Conservation (phyloP, 2,329 filamentous ascomycete genomes). For the Metarhizium sp. region DNA sequence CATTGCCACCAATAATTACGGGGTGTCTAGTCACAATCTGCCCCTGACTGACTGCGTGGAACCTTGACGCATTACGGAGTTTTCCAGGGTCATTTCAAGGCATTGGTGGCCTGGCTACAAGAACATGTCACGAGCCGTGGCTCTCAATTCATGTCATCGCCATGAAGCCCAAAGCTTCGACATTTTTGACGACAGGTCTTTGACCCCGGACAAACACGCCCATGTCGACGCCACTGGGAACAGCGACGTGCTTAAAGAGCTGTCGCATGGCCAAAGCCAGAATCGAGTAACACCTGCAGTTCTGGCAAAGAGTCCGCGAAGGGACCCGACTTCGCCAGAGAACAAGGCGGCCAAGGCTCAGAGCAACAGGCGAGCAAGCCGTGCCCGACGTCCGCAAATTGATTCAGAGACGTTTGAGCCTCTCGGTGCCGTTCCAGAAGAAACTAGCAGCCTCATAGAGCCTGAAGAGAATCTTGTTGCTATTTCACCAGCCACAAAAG, state of each 20-base stretch:
- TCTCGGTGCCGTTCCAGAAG: slow-evolving; percentile 22
- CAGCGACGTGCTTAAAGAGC: slow-evolving; percentile 4
- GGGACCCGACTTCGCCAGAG: slow-evolving; percentile 3
- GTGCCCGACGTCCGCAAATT: slow-evolving; percentile 19
- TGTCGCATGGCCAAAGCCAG: slow-evolving; percentile 4
- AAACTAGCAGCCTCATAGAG: slow-evolving; percentile 10
- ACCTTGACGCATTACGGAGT: not conserved
- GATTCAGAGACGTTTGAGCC: slow-evolving; percentile 24
- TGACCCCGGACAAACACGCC: not conserved
- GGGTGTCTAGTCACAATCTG: not conserved
- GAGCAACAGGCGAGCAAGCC: slow-evolving; percentile 11
- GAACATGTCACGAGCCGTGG: not conserved
- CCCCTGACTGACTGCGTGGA: not conserved
- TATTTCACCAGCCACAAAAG: not conserved
- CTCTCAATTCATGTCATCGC: not conserved
- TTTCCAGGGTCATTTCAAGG: not conserved
- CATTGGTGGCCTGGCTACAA: not conserved
- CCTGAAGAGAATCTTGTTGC: not conserved
- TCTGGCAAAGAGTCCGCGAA: slow-evolving; percentile 1
- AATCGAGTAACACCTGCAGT: not conserved
- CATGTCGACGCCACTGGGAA: not conserved
- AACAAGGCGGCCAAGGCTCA: slow-evolving; percentile 7
- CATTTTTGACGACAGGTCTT: slow-evolving; percentile 2
- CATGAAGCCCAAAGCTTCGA: not conserved
- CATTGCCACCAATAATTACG: not conserved